These are phyloP conservation scores for Nicotiana attenuata DNA, from an alignment of 257 asterid species.

Conservation along the genomic window DNA sequence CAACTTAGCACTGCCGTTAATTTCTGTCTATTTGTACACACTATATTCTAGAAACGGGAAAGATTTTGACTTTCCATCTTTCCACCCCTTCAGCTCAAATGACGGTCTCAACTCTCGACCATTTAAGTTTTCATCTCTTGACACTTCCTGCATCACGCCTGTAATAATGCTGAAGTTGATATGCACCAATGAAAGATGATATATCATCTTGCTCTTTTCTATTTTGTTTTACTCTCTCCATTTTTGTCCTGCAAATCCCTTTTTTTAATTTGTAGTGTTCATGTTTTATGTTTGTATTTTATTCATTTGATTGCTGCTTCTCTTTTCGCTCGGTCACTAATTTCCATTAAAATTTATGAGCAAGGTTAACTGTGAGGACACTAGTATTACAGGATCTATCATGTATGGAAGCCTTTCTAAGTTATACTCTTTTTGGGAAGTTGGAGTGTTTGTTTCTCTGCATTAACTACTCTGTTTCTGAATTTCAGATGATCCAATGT, in stretches of 20 bases:
- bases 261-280: background rate
- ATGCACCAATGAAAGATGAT: background rate
- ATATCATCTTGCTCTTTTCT: background rate
- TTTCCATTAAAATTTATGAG: background rate
- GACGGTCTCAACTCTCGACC: background rate
- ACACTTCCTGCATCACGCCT: background rate
- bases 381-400: background rate
- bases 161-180: background rate
- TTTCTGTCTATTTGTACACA: background rate
- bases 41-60: background rate
- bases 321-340: background rate
- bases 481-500: background rate
- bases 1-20: background rate
- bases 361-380: background rate
- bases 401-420: background rate
- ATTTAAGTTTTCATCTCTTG: background rate
- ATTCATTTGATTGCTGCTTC: background rate
- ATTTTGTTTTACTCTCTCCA: background rate
- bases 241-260: background rate
- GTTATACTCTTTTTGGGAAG: too few relatives aligned
- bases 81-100: background rate
- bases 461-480: too few relatives aligned
- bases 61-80: background rate
- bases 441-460: too few relatives aligned
- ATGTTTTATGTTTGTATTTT: background rate